These are phyloP conservation scores for Monilinia aucupariae DNA, from an alignment of 2,329 filamentous ascomycete genomes.

Conservation along the genomic window DNA sequence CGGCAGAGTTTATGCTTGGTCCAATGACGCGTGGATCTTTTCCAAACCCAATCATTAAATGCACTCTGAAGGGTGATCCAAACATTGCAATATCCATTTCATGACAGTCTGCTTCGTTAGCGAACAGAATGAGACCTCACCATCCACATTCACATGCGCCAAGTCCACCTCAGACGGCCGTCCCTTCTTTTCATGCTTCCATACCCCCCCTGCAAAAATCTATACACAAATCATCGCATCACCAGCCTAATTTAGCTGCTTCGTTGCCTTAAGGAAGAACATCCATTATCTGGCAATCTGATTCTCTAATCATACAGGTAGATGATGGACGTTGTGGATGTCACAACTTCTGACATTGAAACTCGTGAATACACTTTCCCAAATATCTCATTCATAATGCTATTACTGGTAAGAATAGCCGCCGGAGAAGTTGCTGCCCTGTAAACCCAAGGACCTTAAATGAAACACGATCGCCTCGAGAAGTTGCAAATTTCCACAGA, in stretches of 20 bases:
- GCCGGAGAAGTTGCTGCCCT: not conserved
- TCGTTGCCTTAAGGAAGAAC: not conserved
- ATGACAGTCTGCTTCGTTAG: not conserved
- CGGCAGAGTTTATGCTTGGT: not conserved
- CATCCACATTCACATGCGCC: not conserved
- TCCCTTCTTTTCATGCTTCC: not conserved
- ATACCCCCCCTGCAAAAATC: not conserved
- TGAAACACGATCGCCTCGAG: not conserved
- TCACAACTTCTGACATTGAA: not conserved
- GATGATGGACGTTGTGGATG: not conserved
- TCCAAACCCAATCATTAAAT: not conserved
- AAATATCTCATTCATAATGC: not conserved
- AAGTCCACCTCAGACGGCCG: not conserved
- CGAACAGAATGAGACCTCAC: not conserved
- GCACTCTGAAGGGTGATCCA: not conserved
- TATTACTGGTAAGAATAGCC: not conserved
- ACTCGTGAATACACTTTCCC: not conserved
- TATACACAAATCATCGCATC: conserved; percentile 3
- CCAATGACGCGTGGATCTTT: not conserved
- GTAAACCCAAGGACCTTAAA: not conserved
- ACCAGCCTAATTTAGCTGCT: not conserved
- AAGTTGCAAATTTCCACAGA: not conserved
- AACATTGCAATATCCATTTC: not conserved
- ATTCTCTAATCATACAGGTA: not conserved
- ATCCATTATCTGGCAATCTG: not conserved